These are phyloP conservation scores for Scortechinia acanthostroma DNA, from an alignment of 2,329 filamentous ascomycete species.

Conservation along the genomic window DNA sequence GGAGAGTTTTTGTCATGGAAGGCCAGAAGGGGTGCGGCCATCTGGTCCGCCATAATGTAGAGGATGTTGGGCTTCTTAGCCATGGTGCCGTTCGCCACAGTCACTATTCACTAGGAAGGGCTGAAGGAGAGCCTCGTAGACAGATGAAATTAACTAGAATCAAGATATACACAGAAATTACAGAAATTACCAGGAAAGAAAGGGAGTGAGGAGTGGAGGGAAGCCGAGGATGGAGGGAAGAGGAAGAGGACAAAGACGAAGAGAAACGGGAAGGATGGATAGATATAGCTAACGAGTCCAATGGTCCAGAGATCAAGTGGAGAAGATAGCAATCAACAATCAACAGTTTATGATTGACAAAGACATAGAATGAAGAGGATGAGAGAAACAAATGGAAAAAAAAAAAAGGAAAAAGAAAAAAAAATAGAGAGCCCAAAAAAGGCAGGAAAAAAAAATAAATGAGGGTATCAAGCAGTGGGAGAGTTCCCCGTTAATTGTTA, in stretches of 20 bases:
- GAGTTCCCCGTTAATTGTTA: too few relatives aligned
- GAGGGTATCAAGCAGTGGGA: too few relatives aligned
- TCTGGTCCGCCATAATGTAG: slow-evolving; percentile 95
- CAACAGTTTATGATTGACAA: background rate
- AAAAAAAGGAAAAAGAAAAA: background rate
- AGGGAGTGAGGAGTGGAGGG: background rate
- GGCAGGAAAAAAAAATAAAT: too few relatives aligned
- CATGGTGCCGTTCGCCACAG: background rate
- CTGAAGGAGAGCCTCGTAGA: too few relatives aligned
- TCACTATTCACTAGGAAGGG: too few relatives aligned
- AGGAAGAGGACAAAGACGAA: background rate
- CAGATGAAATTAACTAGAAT: too few relatives aligned
- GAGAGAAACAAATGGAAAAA: background rate
- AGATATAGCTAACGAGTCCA: too few relatives aligned
- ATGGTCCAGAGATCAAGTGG: too few relatives aligned
- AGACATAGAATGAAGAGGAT: background rate
- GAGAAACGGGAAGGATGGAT: too few relatives aligned
- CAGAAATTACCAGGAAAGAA: background rate
- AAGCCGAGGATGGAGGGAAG: background rate
- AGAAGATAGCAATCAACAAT: too few relatives aligned
- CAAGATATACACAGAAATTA: background rate
- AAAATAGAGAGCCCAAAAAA: too few relatives aligned
- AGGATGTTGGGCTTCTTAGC: slow-evolving; percentile 65
- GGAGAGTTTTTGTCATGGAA: slow-evolving; percentile 84
- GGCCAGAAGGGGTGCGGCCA: slow-evolving; percentile 82